Evolutionary conservation across 2,329 filamentous ascomycete species (phyloP), one percentile per base, ranked within the genome.

Genomic region (Aspergillus eucalypticola): DNA sequence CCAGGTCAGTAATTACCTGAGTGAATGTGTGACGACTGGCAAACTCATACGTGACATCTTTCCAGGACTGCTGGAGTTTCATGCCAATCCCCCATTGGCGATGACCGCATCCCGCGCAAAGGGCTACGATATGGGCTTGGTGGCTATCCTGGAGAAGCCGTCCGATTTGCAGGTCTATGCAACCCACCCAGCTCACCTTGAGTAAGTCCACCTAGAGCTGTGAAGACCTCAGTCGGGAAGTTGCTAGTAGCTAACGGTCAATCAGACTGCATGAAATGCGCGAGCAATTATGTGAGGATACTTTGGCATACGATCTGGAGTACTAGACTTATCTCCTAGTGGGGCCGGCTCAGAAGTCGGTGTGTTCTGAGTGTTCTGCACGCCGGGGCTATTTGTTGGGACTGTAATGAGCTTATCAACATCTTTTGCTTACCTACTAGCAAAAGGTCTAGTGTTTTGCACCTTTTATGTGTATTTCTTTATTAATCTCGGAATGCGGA

Each of bases 1-100:
- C 78, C 79, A 6, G 77, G 77, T 44, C 5, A 11, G 41, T 19
- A 15, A 11, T 8, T 7, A 21, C 19, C 19, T 13, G 2, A 3
- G 0, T 4, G 3, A 42, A 8, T 4, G 4, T 21, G 3, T 21
- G 10, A 11, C 3, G 1, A 35, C 4, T 21, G 5, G 3, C 3
- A 10, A 3, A 44, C 19, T 44, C 11, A 44, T n/a, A 2, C 1
- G 2, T 44, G 8, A 10, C 6, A 19, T 21, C 2, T 3, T 1
- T 2, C 11, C 38, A 54, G 57, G 49, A 25, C n/a, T 54, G 19
- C 42, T 38, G 17, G 39, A 54, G 11, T 42, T 39, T 7, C 41
- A 54, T 13, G 11, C 42, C 42, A 46, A 38, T 11, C 15, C 41
- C 8, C 25, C 52, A 5, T n/a, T 54, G 23, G 38, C 52, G 1